Conservation (phyloP, 2,329 filamentous ascomycete species). For the Cytospora mali region DNA sequence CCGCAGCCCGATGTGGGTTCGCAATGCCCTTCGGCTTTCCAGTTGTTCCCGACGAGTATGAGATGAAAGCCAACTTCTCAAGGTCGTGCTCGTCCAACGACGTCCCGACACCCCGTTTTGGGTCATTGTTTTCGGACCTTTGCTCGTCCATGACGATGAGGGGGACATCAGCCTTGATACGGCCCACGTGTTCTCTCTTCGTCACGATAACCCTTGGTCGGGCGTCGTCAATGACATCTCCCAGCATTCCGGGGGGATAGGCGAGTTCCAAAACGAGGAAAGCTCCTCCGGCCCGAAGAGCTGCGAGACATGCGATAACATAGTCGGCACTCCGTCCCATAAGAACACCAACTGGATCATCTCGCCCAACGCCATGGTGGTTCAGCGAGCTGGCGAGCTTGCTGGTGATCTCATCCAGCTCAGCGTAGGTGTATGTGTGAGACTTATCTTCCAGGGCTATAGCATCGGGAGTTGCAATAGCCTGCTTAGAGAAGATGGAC, state of each 20-base stretch:
- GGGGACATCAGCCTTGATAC: slow-evolving; percentile 65
- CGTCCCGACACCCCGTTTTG: slow-evolving; percentile 38
- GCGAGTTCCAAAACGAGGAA: slow-evolving; percentile 81
- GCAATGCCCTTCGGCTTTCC: slow-evolving; percentile 82
- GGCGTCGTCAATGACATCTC: slow-evolving; percentile 77
- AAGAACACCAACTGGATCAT: slow-evolving; percentile 74
- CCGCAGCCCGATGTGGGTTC: slow-evolving; percentile 74
- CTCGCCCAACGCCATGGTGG: slow-evolving; percentile 68
- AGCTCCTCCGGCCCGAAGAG: slow-evolving; percentile 76
- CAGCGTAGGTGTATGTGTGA: slow-evolving; percentile 68
- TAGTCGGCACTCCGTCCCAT: slow-evolving; percentile 77
- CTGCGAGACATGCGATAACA: slow-evolving; percentile 76
- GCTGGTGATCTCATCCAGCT: slow-evolving; percentile 70
- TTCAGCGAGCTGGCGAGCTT: slow-evolving; percentile 67
- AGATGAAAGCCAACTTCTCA: slow-evolving; percentile 77
- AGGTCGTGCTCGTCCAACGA: slow-evolving; percentile 64
- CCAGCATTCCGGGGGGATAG: slow-evolving; percentile 72
- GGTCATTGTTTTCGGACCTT: slow-evolving; percentile 34
- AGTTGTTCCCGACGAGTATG: slow-evolving; percentile 77
- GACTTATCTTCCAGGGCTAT: slow-evolving; percentile 73
- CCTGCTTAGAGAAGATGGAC: slow-evolving; percentile 72
- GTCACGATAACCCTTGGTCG: slow-evolving; percentile 72
- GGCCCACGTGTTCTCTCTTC: slow-evolving; percentile 62
- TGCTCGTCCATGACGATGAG: slow-evolving; percentile 65
- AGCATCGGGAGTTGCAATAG: slow-evolving; percentile 66